phyloP scores from a whole-genome alignment of 169 alveolate species.

The Plasmodium billcollinsi region DNA sequence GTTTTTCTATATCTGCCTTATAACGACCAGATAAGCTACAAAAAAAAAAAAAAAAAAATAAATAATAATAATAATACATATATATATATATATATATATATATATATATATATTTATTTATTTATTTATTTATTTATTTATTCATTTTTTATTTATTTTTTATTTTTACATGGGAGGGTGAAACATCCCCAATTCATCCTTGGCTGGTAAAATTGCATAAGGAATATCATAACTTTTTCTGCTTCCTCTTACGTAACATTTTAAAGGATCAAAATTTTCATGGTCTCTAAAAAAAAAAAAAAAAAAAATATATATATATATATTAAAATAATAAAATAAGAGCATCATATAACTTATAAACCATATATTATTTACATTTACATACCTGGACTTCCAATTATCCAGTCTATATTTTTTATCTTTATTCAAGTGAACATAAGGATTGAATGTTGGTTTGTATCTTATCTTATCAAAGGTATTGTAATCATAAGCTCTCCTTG shows the following conservation, averaged over 20 bases:
- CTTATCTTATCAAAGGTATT: slow-evolving; percentile 89
- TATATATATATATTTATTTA: too few species aligned
- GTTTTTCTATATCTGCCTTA: slow-evolving; percentile 90
- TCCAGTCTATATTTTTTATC: slow-evolving; percentile 89
- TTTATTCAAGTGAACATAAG: slow-evolving; percentile 87
- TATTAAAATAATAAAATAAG: neutral
- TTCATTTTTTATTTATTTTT: neutral
- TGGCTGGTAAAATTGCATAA: slow-evolving; percentile 85
- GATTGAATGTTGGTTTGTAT: slow-evolving; percentile 89
- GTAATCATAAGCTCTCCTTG: slow-evolving; percentile 89
- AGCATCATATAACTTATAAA: neutral
- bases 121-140: too few species aligned
- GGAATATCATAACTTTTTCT: slow-evolving; percentile 88
- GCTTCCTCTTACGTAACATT: slow-evolving; percentile 90
- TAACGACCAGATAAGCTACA: slow-evolving; percentile 84
- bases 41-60: slow-evolving; percentile 38
- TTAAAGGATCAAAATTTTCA: slow-evolving; percentile 88
- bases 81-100: too few species aligned
- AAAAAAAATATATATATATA: too few species aligned
- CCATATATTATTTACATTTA: neutral
- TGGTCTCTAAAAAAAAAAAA: slow-evolving; percentile 82
- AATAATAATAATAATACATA: too few species aligned
- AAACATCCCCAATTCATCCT: slow-evolving; percentile 91
- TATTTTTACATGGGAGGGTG: slow-evolving; percentile 89
- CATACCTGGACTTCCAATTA: slow-evolving; percentile 91